Evolutionary conservation across 805 yeast genomes (phyloP), one percentile per base, ranked within the genome.

Genomic region (Candida tallmaniae): DNA sequence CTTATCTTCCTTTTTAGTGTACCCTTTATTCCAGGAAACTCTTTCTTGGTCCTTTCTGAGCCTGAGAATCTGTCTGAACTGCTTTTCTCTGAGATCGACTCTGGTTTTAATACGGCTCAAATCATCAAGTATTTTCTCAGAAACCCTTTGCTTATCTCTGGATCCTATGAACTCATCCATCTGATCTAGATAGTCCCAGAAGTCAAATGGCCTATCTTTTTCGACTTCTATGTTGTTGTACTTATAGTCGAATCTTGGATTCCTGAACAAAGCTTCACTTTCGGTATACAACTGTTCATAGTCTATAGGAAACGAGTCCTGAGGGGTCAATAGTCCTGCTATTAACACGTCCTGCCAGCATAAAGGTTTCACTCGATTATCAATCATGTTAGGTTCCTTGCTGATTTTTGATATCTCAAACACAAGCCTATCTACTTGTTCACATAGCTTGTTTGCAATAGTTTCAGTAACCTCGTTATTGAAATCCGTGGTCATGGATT

Each of bases 261-360:
- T 44, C 6, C 46, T 46, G 27, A 65, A 62, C 27, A 58, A 32
- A 9, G 34, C 22, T 17, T 58, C 56, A 39, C 62, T 54, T 31
- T 43, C 41, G 4, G 41, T 34, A 40, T 57, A 57, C 16, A 54
- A 32, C 3, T 35, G 33, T 27, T 45, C 45, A 11, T 36, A 13
- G 1, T 31, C 38, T 1, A 39, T 36, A 12, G 46, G 35, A 12
- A 40, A 28, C 5, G 10, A 16, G 10, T 22, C 19, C 8, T 42
- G 27, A 3, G 42, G 35, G n/a, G 38, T n/a, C 11, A 42, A 38
- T 12, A 56, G 22, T 1, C 51, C 54, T 9, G 58, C 51, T 8
- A 50, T 29, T 6, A 62, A 33, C 2, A 60, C 41, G 25, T 59
- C 56, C 29, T 54, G 60, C 68, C 68, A 62, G 10, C 38, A 46